Evolutionary conservation across 192 early-diverging fungal genomes (phyloP).

Genomic region (Polychytrium aggregatum): DNA sequence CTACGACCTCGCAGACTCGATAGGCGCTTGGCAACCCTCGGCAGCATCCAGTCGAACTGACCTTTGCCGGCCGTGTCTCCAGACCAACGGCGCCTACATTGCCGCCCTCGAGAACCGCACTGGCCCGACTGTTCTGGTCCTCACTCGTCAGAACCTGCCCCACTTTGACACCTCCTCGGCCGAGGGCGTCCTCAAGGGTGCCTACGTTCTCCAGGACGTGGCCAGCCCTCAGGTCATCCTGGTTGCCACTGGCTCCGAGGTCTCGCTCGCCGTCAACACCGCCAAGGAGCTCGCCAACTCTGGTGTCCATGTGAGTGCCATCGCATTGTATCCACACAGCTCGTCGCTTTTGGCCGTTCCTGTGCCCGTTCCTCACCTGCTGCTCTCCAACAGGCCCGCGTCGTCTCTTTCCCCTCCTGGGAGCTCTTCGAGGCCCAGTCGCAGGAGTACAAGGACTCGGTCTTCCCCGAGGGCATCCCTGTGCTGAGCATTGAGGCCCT

Average conservation of each 20-base stretch:
- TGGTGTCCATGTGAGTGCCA: conserved; percentile 9
- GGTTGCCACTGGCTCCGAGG: conserved; percentile 86
- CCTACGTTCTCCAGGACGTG: conserved; percentile 63
- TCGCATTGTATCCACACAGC: neutral
- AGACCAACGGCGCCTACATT: conserved; percentile 75
- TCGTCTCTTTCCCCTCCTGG: conserved; percentile 91
- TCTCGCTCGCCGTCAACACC: conserved; percentile 74
- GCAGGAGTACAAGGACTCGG: conserved; percentile 64
- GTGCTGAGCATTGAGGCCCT: conserved; percentile 82
- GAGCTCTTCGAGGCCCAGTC: conserved; percentile 81
- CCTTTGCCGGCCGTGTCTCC: no score
- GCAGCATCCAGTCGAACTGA: no score
- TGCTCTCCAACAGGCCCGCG: conserved; percentile 48
- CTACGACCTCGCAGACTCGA: conserved; percentile 11
- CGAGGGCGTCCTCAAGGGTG: conserved; percentile 76
- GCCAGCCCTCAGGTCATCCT: conserved; percentile 50
- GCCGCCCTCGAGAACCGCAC: conserved; percentile 58
- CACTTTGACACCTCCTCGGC: conserved; percentile 75
- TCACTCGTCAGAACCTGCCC: conserved; percentile 91
- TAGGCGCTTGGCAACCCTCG: no score
- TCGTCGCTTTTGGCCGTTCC: neutral
- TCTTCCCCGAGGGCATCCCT: conserved; percentile 72
- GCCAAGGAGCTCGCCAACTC: conserved; percentile 56
- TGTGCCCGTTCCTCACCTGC: conserved; percentile 10
- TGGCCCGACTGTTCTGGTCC: conserved; percentile 72